Percentiles rank a stretch among this genome's conserved stretches.
Evolutionary conservation across 2,329 filamentous ascomycete genomes (phyloP).

Genomic region (Lecanicillium sp.): DNA sequence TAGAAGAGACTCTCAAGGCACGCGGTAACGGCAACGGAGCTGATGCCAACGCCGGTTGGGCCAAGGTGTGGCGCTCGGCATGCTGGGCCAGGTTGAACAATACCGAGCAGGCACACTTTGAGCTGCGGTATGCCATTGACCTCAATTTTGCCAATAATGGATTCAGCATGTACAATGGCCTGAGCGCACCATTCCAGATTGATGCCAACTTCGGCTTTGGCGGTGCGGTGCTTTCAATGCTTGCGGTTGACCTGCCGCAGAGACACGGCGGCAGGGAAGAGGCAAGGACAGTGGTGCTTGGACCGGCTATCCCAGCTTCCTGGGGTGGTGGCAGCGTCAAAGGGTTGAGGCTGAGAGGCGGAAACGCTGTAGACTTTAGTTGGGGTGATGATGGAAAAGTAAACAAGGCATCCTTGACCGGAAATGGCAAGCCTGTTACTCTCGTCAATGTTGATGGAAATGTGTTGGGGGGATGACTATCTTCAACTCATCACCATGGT

Average conservation of each 20-base stretch:
- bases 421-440: background rate
- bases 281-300: conserved; percentile 31
- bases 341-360: conserved; percentile 36
- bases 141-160: conserved; percentile 43
- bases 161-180: conserved; percentile 42
- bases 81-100: conserved; percentile 50
- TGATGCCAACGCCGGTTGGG: conserved; percentile 49
- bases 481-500: no score
- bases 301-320: conserved; percentile 35
- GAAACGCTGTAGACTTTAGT: conserved; percentile 31
- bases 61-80: conserved; percentile 48
- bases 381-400: conserved; percentile 33
- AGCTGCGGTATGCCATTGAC: conserved; percentile 38
- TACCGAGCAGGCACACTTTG: conserved; percentile 38
- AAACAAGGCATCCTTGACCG: conserved; percentile 10
- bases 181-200: conserved; percentile 45
- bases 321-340: conserved; percentile 36
- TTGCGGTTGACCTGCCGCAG: conserved; percentile 39
- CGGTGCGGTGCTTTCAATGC: conserved; percentile 41
- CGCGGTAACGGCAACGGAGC: conserved; percentile 36
- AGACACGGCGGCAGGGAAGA: conserved; percentile 12
- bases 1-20: conserved; percentile 34
- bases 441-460: no score
- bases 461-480: no score
- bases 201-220: conserved; percentile 49